These are phyloP conservation scores for Plasmodium sp. DNA, from an alignment of 169 alveolate species.

Conservation along the genomic window DNA sequence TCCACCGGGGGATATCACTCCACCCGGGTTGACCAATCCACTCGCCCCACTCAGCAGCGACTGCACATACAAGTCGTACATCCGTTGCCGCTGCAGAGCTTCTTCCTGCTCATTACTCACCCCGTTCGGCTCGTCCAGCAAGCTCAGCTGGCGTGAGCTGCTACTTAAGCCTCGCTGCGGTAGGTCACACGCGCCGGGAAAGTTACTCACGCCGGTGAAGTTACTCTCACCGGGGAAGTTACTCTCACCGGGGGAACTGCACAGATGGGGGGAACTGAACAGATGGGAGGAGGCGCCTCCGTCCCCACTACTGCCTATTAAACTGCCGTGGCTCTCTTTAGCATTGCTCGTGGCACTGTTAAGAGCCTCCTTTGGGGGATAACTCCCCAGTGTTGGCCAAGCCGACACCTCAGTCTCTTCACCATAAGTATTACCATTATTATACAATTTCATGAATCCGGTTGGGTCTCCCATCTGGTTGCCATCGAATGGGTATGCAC, in stretches of 20 bases:
- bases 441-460: neutral
- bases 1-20: neutral
- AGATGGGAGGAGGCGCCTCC: neutral
- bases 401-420: neutral
- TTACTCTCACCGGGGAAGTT: neutral
- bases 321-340: neutral
- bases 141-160: constrained; percentile 26
- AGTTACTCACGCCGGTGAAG: neutral
- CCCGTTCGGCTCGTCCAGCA: neutral
- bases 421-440: neutral
- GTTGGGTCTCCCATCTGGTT: neutral
- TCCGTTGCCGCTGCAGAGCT: neutral
- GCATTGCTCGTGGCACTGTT: neutral
- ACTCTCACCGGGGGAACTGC: neutral
- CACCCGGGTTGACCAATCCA: neutral
- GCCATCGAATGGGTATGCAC: neutral
- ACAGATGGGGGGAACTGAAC: neutral
- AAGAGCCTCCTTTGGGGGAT: neutral
- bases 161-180: neutral
- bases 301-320: neutral
- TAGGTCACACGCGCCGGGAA: neutral
- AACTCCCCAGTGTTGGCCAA: neutral
- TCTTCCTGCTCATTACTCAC: constrained; percentile 28
- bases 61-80: constrained; percentile 57
- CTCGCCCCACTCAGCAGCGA: constrained; percentile 3